A percentile compares a stretch with the other conserved stretches of the same genome.
phyloP scores from a whole-genome alignment of 1,284 basidiomycete genomes.

The Cryptococcus floricola region DNA sequence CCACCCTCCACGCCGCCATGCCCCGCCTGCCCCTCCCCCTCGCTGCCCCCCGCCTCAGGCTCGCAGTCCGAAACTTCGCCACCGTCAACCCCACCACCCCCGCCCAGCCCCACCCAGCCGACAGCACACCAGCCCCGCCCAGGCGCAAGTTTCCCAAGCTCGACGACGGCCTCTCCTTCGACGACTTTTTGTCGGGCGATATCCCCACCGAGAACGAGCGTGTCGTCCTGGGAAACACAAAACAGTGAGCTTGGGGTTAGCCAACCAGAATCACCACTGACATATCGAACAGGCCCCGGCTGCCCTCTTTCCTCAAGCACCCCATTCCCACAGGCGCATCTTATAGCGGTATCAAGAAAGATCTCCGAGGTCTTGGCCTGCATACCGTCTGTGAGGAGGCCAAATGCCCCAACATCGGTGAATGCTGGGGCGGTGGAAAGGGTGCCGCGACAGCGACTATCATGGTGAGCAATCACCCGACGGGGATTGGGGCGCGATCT shows the following conservation, averaged over 20 bases:
- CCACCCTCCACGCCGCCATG: background rate
- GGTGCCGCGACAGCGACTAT: constrained; percentile 95
- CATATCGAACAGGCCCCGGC: constrained; percentile 65
- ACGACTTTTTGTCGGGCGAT: constrained; percentile 75
- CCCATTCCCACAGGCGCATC: constrained; percentile 84
- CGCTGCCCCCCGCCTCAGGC: background rate
- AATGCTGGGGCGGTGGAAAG: constrained; percentile 95
- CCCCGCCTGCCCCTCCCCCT: background rate
- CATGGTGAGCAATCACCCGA: constrained; percentile 63
- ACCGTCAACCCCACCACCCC: constrained; percentile 24
- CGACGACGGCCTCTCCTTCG: constrained; percentile 69
- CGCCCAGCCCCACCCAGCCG: background rate
- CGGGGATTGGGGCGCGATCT: background rate
- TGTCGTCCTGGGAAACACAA: constrained; percentile 73
- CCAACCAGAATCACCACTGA: constrained; percentile 1
- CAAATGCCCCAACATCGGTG: constrained; percentile 97
- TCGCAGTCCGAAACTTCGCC: constrained; percentile 21
- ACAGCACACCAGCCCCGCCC: constrained; percentile 8
- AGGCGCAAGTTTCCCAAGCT: constrained; percentile 51
- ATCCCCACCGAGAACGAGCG: constrained; percentile 51
- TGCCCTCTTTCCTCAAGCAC: constrained; percentile 90
- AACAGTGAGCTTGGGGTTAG: constrained; percentile 55
- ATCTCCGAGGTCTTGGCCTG: constrained; percentile 82
- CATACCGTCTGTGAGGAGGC: constrained; percentile 99
- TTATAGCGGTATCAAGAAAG: constrained; percentile 90